A percentile compares a stretch with the other conserved stretches of the same genome.
These are phyloP conservation scores for Nectriaceae sp. DNA, from an alignment of 2,329 filamentous ascomycete genomes.

Conservation along the genomic window DNA sequence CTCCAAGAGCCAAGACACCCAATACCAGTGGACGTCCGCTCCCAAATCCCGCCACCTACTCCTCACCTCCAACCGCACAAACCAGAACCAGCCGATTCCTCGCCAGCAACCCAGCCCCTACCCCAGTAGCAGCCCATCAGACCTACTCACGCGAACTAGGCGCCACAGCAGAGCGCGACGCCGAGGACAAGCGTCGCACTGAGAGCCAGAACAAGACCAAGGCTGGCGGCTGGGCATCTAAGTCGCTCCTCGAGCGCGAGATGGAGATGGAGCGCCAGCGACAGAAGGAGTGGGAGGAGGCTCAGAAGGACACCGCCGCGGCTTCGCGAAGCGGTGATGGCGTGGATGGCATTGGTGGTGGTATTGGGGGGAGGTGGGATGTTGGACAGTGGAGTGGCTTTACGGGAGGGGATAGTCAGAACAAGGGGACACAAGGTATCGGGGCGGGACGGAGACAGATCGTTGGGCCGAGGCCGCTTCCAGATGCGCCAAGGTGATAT, in stretches of 20 bases:
- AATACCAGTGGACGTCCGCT: constrained; percentile 53
- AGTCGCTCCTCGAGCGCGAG: constrained; percentile 74
- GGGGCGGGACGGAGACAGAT: constrained; percentile 75
- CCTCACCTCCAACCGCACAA: constrained; percentile 23
- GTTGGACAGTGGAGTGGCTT: constrained; percentile 75
- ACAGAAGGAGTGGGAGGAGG: constrained; percentile 78
- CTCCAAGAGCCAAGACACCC: constrained; percentile 36
- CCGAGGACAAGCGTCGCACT: constrained; percentile 61
- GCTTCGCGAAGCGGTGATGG: constrained; percentile 52
- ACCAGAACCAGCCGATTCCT: constrained; percentile 62
- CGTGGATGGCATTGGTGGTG: constrained; percentile 66
- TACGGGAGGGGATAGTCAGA: constrained; percentile 75
- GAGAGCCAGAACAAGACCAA: constrained; percentile 63
- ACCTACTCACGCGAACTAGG: constrained; percentile 58
- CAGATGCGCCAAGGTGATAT: constrained; percentile 38
- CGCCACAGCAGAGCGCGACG: constrained; percentile 61
- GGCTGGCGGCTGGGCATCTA: constrained; percentile 63
- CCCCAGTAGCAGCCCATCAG: constrained; percentile 40
- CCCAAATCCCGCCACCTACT: constrained; percentile 48
- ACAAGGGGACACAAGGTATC: constrained; percentile 64
- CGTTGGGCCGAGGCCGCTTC: constrained; percentile 73
- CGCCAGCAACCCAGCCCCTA: constrained; percentile 54
- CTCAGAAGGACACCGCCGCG: constrained; percentile 65
- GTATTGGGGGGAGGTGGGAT: constrained; percentile 71
- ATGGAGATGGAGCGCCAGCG: constrained; percentile 79